Evolutionary conservation across 139 green algal species (phyloP).

Genomic region (Mesotaenium endlicherianum): DNA sequence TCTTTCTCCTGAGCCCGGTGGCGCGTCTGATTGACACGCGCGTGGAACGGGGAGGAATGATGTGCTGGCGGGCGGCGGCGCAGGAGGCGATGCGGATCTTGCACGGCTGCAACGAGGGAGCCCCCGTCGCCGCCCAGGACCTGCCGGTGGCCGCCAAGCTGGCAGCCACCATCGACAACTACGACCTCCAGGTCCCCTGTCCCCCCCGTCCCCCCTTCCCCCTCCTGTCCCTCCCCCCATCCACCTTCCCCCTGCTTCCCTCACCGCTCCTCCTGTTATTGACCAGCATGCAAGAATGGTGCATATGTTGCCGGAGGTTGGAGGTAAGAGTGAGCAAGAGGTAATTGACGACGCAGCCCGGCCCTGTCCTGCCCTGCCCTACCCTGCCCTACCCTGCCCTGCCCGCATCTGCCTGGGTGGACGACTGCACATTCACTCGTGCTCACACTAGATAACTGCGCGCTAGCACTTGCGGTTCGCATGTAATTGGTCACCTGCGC

Average conservation of each 20-base stretch:
- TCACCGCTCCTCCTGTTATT: not conserved
- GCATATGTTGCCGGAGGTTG: too few relatives aligned
- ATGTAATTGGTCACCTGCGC: not conserved
- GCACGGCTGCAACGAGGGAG: not conserved
- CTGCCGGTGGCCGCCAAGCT: not conserved
- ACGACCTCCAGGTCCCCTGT: conserved; percentile 12
- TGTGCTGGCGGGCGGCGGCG: not conserved
- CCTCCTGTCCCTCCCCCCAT: not conserved
- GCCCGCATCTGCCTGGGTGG: not conserved
- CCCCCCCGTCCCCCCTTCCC: not conserved
- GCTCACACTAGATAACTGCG: not conserved
- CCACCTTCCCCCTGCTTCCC: not conserved
- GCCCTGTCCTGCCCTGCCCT: too few relatives aligned
- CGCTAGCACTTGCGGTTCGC: not conserved
- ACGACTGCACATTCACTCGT: not conserved
- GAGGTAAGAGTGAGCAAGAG: too few relatives aligned
- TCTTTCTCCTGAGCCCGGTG: too few relatives aligned
- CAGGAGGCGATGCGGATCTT: conserved; percentile 12
- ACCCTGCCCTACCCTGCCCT: not conserved
- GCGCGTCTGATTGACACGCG: too few relatives aligned
- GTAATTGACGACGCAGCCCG: too few relatives aligned
- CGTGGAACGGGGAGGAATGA: too few relatives aligned
- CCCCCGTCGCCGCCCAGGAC: not conserved
- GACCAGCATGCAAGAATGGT: not conserved
- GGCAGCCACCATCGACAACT: not conserved